Percentiles rank a stretch among this genome's conserved stretches.
Evolutionary conservation across 2,329 filamentous ascomycete species (phyloP).

Genomic region (Lizonia empirigonia): DNA sequence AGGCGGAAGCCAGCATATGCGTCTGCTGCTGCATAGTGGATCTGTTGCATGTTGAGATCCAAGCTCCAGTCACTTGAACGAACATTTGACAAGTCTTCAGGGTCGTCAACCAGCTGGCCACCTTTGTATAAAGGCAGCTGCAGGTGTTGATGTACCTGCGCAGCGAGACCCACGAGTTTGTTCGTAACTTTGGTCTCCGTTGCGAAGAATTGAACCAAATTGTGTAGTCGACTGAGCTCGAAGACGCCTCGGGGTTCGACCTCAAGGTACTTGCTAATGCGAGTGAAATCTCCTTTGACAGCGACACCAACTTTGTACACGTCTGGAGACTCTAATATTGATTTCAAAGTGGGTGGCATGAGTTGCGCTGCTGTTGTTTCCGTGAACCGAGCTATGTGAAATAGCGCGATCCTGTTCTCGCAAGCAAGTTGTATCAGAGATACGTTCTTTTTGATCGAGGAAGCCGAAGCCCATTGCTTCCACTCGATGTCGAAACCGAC

Average conservation of each 20-base stretch:
- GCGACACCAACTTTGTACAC: constrained; percentile 79
- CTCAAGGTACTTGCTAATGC: constrained; percentile 65
- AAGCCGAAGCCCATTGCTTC: constrained; percentile 54
- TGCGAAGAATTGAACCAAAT: constrained; percentile 61
- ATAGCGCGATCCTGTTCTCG: constrained; percentile 75
- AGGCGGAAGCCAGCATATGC: constrained; percentile 82
- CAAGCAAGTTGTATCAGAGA: constrained; percentile 85
- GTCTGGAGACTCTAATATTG: constrained; percentile 71
- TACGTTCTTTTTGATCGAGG: constrained; percentile 76
- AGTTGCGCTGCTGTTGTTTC: constrained; percentile 58
- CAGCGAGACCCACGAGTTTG: constrained; percentile 69
- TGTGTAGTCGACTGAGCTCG: constrained; percentile 84
- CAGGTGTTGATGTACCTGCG: constrained; percentile 71
- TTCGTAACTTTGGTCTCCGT: constrained; percentile 62
- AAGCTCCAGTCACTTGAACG: constrained; percentile 77
- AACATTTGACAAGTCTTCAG: constrained; percentile 52
- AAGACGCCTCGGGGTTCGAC: constrained; percentile 71
- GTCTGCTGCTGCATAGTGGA: constrained; percentile 77
- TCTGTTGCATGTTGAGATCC: constrained; percentile 66
- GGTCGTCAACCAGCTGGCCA: constrained; percentile 43
- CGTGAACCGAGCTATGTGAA: constrained; percentile 68
- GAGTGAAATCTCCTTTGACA: constrained; percentile 67
- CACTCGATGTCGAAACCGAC: constrained; percentile 93
- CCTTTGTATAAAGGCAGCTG: constrained; percentile 84
- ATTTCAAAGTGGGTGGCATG: constrained; percentile 70